phyloP scores from a whole-genome alignment of 345 rosid species.

The Populus davidiana region DNA sequence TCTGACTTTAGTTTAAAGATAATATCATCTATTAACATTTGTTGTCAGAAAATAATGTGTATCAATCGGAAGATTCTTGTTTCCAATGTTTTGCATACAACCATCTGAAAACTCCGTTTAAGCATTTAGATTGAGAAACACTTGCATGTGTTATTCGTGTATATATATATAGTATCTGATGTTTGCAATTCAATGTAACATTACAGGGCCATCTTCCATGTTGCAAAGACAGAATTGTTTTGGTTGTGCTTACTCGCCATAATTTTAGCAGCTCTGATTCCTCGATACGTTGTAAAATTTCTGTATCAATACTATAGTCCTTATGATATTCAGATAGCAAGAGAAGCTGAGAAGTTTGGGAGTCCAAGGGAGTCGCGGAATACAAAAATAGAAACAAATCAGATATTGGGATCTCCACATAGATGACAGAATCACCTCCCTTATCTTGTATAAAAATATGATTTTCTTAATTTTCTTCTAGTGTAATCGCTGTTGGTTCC shows the following conservation, averaged over 20 bases:
- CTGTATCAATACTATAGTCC: slow-evolving; percentile 62
- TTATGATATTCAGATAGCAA: slow-evolving; percentile 66
- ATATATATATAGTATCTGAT: neutral
- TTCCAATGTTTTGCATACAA: neutral
- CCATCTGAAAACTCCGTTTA: neutral
- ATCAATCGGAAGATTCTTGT: no score
- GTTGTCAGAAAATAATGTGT: no score
- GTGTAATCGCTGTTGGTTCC: slow-evolving; percentile 18
- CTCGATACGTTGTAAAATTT: slow-evolving; percentile 71
- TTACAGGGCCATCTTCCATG: slow-evolving; percentile 82
- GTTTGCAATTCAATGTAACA: neutral
- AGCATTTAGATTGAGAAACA: no score
- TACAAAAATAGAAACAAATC: slow-evolving; percentile 66
- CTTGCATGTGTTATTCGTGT: no score
- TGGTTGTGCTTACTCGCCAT: slow-evolving; percentile 83
- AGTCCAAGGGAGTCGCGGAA: slow-evolving; percentile 18
- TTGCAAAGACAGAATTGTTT: slow-evolving; percentile 55
- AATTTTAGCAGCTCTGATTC: slow-evolving; percentile 56
- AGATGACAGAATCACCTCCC: slow-evolving; percentile 31
- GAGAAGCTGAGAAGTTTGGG: slow-evolving; percentile 71
- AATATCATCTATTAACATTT: no score
- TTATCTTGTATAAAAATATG: slow-evolving; percentile 11
- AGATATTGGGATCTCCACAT: slow-evolving; percentile 36
- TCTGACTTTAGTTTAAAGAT: no score
- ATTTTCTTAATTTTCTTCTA: slow-evolving; percentile 38